Evolutionary conservation across 1,284 basidiomycete genomes (phyloP).

Genomic region (Puccinia novopanici): DNA sequence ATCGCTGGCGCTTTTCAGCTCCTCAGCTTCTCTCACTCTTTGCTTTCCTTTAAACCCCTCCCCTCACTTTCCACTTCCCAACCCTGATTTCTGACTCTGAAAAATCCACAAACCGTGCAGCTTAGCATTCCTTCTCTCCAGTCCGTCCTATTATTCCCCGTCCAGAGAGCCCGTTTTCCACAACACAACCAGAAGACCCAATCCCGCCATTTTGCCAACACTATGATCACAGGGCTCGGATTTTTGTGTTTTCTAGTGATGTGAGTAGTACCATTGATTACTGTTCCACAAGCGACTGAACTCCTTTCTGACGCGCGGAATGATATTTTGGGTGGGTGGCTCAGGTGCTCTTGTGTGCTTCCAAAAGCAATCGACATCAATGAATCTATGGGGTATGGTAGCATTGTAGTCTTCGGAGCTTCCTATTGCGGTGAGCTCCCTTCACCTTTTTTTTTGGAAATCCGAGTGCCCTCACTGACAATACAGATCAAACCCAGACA

Average conservation of each 20-base stretch:
- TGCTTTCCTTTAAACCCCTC: neutral
- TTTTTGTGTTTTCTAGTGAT: neutral
- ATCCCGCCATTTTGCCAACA: too few species aligned
- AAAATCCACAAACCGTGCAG: neutral
- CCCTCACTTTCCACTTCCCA: neutral
- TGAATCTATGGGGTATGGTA: constrained; percentile 5
- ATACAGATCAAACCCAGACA: constrained; percentile 13
- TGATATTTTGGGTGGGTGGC: neutral
- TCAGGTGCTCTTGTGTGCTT: constrained; percentile 16
- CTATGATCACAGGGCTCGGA: constrained; percentile 11
- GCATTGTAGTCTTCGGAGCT: constrained; percentile 47
- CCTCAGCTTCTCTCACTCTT: neutral
- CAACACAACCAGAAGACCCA: too few species aligned
- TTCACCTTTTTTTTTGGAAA: neutral
- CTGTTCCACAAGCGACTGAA: neutral
- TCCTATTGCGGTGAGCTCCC: constrained; percentile 44
- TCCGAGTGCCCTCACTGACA: neutral
- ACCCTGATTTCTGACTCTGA: neutral
- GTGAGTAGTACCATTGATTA: neutral
- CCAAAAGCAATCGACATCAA: constrained; percentile 2
- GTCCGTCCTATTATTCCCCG: neutral
- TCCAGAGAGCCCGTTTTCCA: neutral
- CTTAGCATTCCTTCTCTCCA: neutral
- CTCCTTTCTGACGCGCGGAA: constrained; percentile 1
- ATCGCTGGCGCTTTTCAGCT: neutral